These are phyloP conservation scores for Fistulifera solaris DNA, from an alignment of 108 stramenopile species.

Conservation along the genomic window DNA sequence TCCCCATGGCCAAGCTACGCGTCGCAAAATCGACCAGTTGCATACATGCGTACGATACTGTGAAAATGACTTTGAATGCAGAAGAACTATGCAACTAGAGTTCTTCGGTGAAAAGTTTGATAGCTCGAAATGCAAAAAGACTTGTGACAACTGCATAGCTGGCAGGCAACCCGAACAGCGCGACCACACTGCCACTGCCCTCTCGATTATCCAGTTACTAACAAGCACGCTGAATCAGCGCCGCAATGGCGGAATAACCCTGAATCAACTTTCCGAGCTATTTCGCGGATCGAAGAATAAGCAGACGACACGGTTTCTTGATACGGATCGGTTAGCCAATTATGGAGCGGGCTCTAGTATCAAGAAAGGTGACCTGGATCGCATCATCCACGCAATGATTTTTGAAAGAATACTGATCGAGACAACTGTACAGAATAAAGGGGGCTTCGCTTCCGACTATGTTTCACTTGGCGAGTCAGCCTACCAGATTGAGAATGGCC, in stretches of 20 bases:
- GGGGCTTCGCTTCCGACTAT: slow-evolving; percentile 69
- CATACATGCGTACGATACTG: slow-evolving; percentile 78
- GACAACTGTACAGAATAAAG: slow-evolving; percentile 27
- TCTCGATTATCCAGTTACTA: slow-evolving; percentile 44
- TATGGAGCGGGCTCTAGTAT: slow-evolving; percentile 61
- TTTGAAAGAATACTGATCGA: slow-evolving; percentile 69
- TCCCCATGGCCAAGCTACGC: slow-evolving; percentile 35
- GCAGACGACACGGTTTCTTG: slow-evolving; percentile 40
- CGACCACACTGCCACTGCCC: slow-evolving; percentile 53
- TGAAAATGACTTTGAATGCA: slow-evolving; percentile 76
- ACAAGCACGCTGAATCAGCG: slow-evolving; percentile 23
- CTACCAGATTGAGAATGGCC: slow-evolving; percentile 24
- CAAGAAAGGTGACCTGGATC: slow-evolving; percentile 57
- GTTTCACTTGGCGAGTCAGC: slow-evolving; percentile 53
- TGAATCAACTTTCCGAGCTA: slow-evolving; percentile 62
- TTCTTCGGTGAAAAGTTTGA: slow-evolving; percentile 88
- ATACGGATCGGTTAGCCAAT: slow-evolving; percentile 17
- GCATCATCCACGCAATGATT: slow-evolving; percentile 59
- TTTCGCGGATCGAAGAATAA: slow-evolving; percentile 71
- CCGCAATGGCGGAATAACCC: slow-evolving; percentile 44
- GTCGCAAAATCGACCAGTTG: slow-evolving; percentile 78
- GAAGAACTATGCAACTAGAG: slow-evolving; percentile 83
- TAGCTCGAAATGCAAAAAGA: slow-evolving; percentile 56
- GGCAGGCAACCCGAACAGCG: slow-evolving; percentile 47
- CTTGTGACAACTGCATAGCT: slow-evolving; percentile 83